Evolutionary conservation across 2,329 filamentous ascomycete species (phyloP).

Genomic region (Calonectria crousiana): DNA sequence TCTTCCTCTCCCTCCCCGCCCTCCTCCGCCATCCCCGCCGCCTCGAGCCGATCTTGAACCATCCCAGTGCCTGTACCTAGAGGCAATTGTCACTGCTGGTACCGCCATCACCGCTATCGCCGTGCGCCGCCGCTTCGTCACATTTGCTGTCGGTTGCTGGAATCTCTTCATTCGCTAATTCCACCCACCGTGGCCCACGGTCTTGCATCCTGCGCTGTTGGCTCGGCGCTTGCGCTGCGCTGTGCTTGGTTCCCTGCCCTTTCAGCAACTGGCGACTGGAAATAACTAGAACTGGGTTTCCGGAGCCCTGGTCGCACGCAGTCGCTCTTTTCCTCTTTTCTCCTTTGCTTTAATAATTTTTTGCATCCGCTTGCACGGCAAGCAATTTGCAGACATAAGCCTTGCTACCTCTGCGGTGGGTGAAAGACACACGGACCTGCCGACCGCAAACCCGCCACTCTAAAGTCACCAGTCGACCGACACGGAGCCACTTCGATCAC

Average conservation of each 20-base stretch:
- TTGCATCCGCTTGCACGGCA: slow-evolving; percentile 1
- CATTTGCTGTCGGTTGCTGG: slow-evolving; percentile 44
- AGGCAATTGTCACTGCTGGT: slow-evolving; percentile 4
- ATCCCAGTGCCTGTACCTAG: not conserved
- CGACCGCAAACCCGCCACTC: slow-evolving; percentile 35
- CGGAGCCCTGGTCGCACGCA: slow-evolving; percentile 12
- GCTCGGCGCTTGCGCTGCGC: slow-evolving; percentile 40
- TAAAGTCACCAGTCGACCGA: slow-evolving; percentile 41
- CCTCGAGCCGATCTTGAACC: slow-evolving; percentile 5
- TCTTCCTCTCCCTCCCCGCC: slow-evolving; percentile 16
- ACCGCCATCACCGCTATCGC: slow-evolving; percentile 34
- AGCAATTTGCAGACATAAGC: not conserved
- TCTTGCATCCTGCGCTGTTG: slow-evolving; percentile 43
- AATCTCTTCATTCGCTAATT: slow-evolving; percentile 45
- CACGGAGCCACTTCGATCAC: slow-evolving; percentile 36
- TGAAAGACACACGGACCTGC: slow-evolving; percentile 43
- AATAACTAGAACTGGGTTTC: slow-evolving; percentile 21
- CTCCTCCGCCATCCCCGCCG: slow-evolving; percentile 1
- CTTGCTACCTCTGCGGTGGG: slow-evolving; percentile 21
- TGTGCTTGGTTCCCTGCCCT: slow-evolving; percentile 29
- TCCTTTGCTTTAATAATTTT: slow-evolving; percentile 12
- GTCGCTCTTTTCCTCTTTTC: not conserved
- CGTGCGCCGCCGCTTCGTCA: slow-evolving; percentile 40
- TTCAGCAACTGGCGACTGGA: slow-evolving; percentile 27
- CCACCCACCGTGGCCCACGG: slow-evolving; percentile 41